Conservation (phyloP, 2,329 filamentous ascomycete genomes). For the Endothia cerciana region DNA sequence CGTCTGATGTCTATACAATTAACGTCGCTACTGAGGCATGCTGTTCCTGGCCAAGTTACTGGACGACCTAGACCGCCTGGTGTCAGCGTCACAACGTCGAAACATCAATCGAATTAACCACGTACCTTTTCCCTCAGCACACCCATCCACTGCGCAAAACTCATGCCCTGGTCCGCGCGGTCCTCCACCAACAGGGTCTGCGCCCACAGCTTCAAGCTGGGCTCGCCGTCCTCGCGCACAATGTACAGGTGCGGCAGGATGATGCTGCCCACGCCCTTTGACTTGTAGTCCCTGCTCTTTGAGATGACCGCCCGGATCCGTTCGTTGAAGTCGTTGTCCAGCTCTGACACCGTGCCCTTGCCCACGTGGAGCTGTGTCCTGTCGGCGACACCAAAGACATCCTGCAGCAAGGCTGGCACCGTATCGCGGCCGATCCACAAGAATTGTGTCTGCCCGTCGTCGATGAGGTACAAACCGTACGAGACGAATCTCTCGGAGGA, state of each 20-base stretch:
- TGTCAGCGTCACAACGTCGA: constrained; percentile 17
- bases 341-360: constrained; percentile 82
- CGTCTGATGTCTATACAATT: constrained; percentile 27
- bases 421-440: constrained; percentile 94
- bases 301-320: constrained; percentile 85
- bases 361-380: constrained; percentile 85
- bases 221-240: constrained; percentile 93
- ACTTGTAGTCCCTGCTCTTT: constrained; percentile 87
- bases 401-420: constrained; percentile 82
- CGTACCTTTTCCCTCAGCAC: constrained; percentile 89
- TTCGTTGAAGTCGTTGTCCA: constrained; percentile 97
- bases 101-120: constrained; percentile 8
- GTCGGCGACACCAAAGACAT: constrained; percentile 90
- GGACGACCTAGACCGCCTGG: constrained; percentile 22
- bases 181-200: constrained; percentile 96
- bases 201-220: constrained; percentile 92
- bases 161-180: constrained; percentile 89
- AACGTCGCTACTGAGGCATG: constrained; percentile 24
- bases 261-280: constrained; percentile 89
- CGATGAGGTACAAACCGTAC: constrained; percentile 93
- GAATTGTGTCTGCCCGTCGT: constrained; percentile 97
- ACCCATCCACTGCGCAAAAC: constrained; percentile 91
- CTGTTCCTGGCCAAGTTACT: constrained; percentile 23
- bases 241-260: constrained; percentile 91
- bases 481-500: constrained; percentile 85